Evolutionary conservation across 2,329 filamentous ascomycete species (phyloP), one percentile per base, ranked within the genome.

Genomic region (Lecanosticta acicola): DNA sequence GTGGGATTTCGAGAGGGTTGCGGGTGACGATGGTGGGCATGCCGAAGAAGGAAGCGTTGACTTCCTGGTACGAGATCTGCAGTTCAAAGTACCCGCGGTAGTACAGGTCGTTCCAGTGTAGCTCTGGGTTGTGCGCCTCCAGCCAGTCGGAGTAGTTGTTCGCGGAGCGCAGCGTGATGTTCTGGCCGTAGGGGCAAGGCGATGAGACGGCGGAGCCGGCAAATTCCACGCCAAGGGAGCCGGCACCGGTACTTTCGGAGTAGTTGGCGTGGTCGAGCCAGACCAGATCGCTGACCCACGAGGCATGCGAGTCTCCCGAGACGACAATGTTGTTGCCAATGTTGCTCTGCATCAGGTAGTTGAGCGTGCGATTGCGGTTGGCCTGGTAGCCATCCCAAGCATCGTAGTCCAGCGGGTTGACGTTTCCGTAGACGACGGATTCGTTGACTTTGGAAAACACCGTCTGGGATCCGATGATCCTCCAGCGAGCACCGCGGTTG

Each of bases 291-390:
- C 59, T 62, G 1, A 66, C 65, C 70, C 83, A 87, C 40, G 78
- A 80, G 17, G 76, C 75, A 59, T 88, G 85, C 32, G 73, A 78
- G 60, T 88, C 84, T 10, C 85, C 85, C 0, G 83, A 75, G 18
- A 89, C 75, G 58, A 88, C 79, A 55, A 88, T 78, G 59, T 83
- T 87, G 69, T 89, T 87, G 45, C 70, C 71, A 54, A 88, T 87
- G 16, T 80, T 73, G 63, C 86, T 79, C 43, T 80, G 71, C 57
- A 83, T 84, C 7, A 88, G 67, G 44, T 80, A 77, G 56, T 80
- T 68, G 9, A 87, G 69, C 0, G 85, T 88, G 29, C 84, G 75
- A 68, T 88, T 87, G 39, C 80, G 74, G 64, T 87, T 87, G 9
- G 81, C 74, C 44, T 76, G 68, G 58, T 88, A 88, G 1, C 83